Evolutionary conservation across 768 basidiomycete genomes (phyloP), one percentile per base, ranked within the genome.

Genomic region (Tubosaeta brunneosetosa): DNA sequence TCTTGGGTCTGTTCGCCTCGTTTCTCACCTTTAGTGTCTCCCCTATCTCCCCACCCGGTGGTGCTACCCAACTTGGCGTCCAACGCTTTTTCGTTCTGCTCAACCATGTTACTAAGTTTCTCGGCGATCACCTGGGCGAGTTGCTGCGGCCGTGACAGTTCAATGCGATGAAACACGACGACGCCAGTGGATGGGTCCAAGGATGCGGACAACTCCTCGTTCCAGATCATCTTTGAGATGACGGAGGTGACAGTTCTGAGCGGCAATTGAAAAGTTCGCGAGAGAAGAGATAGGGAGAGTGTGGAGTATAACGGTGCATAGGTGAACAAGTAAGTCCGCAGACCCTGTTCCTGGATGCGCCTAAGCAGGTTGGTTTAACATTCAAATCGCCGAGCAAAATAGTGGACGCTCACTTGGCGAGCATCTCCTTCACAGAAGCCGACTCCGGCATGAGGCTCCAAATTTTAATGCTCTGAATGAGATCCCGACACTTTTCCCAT

Each of bases 201-300:
- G 14, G 94, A 94, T 3, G 95, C 97, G 1, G 88, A 78, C 11
- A 99, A 76, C 65, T 97, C 94, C 63, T 97, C 97, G 63, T 80
- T 92, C 92, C 94, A 97, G 61, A 98, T 97, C 97, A 99, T 97
- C 71, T 94, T 91, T 26, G 91, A 94, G 37, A 97, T 89, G 59
- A 97, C 84, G 25, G 66, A 68, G 1, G 87, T 92, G 4, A 97
- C 91, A 4, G 85, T 74, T 38, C 87, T 81, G 45, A 86, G 71
- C 4, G 94, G 81, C 29, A 98, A 76, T 9, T 85, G 85, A 74
- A 98, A 97, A 1, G 92, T 94, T 44, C 82, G 79, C 10, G 94
- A 86, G 32, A 99, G 83, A 47, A 94, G 80, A 0, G 85, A 80
- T 42, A 99, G 79, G 1, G 97, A 97, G 34, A 97, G 78, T 12